These are phyloP conservation scores for Pisolithus albus DNA, from an alignment of 768 basidiomycete genomes.

Conservation along the genomic window DNA sequence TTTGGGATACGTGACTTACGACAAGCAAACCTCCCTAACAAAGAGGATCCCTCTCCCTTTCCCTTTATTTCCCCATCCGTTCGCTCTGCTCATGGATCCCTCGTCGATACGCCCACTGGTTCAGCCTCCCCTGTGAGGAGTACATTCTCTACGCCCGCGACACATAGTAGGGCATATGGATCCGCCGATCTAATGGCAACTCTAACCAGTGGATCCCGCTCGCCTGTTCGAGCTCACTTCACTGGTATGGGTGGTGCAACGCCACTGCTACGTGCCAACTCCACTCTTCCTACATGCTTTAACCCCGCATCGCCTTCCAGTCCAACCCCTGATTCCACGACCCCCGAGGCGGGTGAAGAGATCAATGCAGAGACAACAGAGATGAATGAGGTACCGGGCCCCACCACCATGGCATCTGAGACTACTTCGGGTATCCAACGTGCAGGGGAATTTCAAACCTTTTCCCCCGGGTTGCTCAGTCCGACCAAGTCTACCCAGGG, in stretches of 20 bases:
- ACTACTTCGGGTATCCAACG: conserved; percentile 43
- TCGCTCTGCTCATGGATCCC: conserved; percentile 12
- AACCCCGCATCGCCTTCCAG: conserved; percentile 13
- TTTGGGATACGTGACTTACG: conserved; percentile 75
- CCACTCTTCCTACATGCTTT: conserved; percentile 34
- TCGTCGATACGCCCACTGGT: conserved; percentile 18
- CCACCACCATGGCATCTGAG: conserved; percentile 17
- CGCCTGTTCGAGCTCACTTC: conserved; percentile 21
- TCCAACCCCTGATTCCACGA: conserved; percentile 8
- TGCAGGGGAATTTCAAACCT: conserved; percentile 38
- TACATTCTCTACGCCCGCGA: conserved; percentile 29
- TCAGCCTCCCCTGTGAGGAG: conserved; percentile 23
- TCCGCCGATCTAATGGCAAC: conserved; percentile 20
- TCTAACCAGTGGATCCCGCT: conserved; percentile 17
- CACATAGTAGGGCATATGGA: conserved; percentile 15
- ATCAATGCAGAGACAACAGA: conserved; percentile 21
- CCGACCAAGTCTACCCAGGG: conserved; percentile 23
- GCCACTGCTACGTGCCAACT: conserved; percentile 33
- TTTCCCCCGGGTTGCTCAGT: conserved; percentile 48
- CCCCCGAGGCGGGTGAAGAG: conserved; percentile 9
- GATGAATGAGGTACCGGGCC: conserved; percentile 19
- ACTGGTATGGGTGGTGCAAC: conserved; percentile 22
- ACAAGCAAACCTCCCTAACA: conserved; percentile 59
- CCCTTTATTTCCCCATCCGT: conserved; percentile 28
- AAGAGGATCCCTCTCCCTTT: conserved; percentile 30